phyloP scores from a whole-genome alignment of 768 basidiomycete genomes.

The Rhizopogon rudus region DNA sequence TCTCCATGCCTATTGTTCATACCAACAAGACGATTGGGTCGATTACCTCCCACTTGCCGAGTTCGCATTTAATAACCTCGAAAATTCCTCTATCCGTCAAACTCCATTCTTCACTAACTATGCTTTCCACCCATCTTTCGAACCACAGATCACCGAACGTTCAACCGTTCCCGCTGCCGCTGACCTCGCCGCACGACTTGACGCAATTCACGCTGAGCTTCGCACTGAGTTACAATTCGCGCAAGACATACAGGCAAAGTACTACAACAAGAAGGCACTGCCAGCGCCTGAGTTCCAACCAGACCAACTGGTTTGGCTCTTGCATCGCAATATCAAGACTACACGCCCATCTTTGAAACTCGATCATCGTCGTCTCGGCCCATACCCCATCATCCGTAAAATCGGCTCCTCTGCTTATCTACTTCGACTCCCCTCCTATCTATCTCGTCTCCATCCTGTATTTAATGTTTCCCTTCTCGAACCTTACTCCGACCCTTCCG shows the following conservation, averaged over 20 bases:
- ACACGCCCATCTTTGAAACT: conserved; percentile 37
- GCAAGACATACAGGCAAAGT: conserved; percentile 21
- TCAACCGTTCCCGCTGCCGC: conserved; percentile 27
- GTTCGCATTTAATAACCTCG: conserved; percentile 36
- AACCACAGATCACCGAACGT: conserved; percentile 21
- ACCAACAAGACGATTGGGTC: conserved; percentile 40
- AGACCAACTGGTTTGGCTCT: conserved; percentile 34
- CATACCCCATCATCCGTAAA: conserved; percentile 11
- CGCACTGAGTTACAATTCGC: conserved; percentile 25
- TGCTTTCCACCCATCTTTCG: conserved; percentile 28
- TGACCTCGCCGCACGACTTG: conserved; percentile 24
- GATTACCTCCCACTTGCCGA: conserved; percentile 35
- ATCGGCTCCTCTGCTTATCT: conserved; percentile 14
- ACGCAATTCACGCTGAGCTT: conserved; percentile 29
- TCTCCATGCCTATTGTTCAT: conserved; percentile 29
- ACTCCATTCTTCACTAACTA: conserved; percentile 35
- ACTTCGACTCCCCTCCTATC: too few species aligned
- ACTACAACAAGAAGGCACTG: conserved; percentile 21
- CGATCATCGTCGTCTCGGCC: conserved; percentile 27
- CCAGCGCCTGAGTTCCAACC: conserved; percentile 25
- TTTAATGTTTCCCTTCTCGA: too few species aligned
- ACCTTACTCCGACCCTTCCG: too few species aligned
- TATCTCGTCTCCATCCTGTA: too few species aligned
- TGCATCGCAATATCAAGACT: conserved; percentile 34
- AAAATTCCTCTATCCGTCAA: conserved; percentile 27